A percentile compares a stretch with the other conserved stretches of the same genome.
These are phyloP conservation scores for Casaregolazyma suthepensis DNA, from an alignment of 1,139 yeast genomes.

Conservation along the genomic window DNA sequence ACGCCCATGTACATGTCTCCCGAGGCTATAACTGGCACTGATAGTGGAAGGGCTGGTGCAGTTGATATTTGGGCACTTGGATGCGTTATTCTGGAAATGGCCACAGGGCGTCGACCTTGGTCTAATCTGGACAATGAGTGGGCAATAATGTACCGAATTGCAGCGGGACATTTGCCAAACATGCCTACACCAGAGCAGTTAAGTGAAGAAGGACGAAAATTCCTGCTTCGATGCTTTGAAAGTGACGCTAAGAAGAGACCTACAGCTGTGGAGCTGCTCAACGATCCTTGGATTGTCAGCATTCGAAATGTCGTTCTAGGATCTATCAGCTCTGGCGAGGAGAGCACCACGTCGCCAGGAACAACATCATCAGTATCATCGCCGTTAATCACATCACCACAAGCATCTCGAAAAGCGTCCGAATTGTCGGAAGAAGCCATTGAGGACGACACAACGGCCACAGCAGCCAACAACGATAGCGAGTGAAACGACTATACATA, in stretches of 20 bases:
- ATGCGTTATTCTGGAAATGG: constrained; percentile 93
- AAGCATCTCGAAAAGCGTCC: background rate
- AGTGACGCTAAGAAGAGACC: constrained; percentile 78
- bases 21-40: constrained; percentile 81
- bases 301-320: constrained; percentile 21
- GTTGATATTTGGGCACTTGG: constrained; percentile 70
- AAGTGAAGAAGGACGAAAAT: constrained; percentile 63
- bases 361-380: constrained; percentile 1
- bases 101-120: constrained; percentile 50
- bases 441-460: background rate
- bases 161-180: constrained; percentile 89
- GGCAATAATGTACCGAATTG: constrained; percentile 98
- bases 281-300: constrained; percentile 71
- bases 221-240: constrained; percentile 70
- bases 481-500: background rate
- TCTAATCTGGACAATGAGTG: constrained; percentile 92
- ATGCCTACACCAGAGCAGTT: constrained; percentile 76
- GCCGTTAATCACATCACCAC: constrained; percentile 2
- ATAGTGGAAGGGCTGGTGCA: constrained; percentile 61
- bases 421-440: background rate
- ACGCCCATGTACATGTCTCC: constrained; percentile 99
- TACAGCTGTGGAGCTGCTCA: constrained; percentile 75
- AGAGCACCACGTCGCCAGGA: background rate
- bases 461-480: background rate
- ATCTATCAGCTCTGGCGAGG: constrained; percentile 8